Evolutionary conservation across 169 alveolate genomes (phyloP).

Genomic region (Plasmodium cynomolgi): DNA sequence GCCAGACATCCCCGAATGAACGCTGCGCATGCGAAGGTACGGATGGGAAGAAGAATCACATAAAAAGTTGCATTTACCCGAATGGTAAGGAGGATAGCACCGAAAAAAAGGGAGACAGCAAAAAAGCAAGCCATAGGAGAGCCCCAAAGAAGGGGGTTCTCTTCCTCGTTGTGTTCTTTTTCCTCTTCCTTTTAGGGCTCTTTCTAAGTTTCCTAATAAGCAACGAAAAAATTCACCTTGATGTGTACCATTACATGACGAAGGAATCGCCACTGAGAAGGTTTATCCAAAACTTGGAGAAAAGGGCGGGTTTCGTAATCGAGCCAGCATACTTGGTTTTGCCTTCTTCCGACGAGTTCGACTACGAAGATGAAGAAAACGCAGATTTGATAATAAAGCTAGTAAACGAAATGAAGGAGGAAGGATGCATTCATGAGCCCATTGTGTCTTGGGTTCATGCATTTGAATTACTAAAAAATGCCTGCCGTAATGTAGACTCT

Average conservation of each 20-base stretch:
- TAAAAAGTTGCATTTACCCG: background rate
- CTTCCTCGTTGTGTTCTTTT: background rate
- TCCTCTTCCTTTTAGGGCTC: slow-evolving; percentile 3
- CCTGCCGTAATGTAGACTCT: slow-evolving; percentile 7
- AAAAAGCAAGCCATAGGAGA: background rate
- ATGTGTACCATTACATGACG: slow-evolving; percentile 21
- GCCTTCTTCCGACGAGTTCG: slow-evolving; percentile 18
- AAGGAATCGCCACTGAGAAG: background rate
- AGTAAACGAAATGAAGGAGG: slow-evolving; percentile 23
- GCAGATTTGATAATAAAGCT: slow-evolving; percentile 15
- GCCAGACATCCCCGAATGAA: background rate
- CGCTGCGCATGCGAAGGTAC: background rate
- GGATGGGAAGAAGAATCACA: background rate
- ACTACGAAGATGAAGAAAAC: slow-evolving; percentile 49
- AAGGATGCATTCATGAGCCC: slow-evolving; percentile 47
- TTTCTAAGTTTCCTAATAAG: slow-evolving; percentile 14
- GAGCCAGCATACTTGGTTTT: slow-evolving; percentile 61
- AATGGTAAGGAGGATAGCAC: background rate
- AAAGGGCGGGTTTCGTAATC: slow-evolving; percentile 38
- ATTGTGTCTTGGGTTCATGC: slow-evolving; percentile 56
- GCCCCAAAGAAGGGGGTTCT: background rate
- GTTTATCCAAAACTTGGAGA: slow-evolving; percentile 32
- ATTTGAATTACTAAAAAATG: slow-evolving; percentile 30
- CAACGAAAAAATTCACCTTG: background rate
- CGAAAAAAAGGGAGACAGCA: background rate